These are phyloP conservation scores for Tolypocladium amazonense DNA, from an alignment of 2,329 filamentous ascomycete genomes.

Conservation along the genomic window DNA sequence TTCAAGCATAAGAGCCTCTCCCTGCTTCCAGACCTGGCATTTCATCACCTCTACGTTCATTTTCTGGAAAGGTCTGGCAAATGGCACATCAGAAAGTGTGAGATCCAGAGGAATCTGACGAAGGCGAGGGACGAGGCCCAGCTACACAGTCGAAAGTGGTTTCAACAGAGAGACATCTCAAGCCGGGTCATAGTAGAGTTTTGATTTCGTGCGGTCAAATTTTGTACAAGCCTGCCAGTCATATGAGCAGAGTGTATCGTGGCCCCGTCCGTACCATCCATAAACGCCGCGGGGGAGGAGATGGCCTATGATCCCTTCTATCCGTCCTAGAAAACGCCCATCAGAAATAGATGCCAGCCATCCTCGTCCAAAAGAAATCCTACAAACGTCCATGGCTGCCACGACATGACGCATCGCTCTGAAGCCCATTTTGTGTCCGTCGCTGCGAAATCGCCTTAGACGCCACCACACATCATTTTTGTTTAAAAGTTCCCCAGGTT, in stretches of 20 bases:
- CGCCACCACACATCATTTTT: background rate
- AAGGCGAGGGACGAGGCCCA: background rate
- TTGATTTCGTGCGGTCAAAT: background rate
- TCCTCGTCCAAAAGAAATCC: background rate
- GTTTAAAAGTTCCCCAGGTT: constrained; percentile 2
- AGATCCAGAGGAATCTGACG: too few species aligned
- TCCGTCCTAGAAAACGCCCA: background rate
- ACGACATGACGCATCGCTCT: background rate
- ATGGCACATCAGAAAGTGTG: background rate
- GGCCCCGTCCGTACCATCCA: background rate
- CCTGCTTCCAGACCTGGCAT: too few species aligned
- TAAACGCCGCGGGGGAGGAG: background rate
- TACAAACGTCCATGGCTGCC: background rate
- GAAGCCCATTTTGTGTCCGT: background rate
- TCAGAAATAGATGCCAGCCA: background rate
- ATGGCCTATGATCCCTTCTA: background rate
- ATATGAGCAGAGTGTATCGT: background rate
- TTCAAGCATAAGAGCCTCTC: too few species aligned
- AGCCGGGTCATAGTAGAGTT: background rate
- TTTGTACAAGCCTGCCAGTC: background rate
- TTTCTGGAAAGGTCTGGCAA: background rate
- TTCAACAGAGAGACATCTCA: background rate
- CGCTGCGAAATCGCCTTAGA: background rate
- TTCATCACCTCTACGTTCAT: too few species aligned
- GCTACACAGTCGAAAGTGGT: background rate